A percentile compares a stretch with the other conserved stretches of the same genome.
These are phyloP conservation scores for Zygotorulaspora sp. DNA, from an alignment of 805 yeast genomes.

Conservation along the genomic window DNA sequence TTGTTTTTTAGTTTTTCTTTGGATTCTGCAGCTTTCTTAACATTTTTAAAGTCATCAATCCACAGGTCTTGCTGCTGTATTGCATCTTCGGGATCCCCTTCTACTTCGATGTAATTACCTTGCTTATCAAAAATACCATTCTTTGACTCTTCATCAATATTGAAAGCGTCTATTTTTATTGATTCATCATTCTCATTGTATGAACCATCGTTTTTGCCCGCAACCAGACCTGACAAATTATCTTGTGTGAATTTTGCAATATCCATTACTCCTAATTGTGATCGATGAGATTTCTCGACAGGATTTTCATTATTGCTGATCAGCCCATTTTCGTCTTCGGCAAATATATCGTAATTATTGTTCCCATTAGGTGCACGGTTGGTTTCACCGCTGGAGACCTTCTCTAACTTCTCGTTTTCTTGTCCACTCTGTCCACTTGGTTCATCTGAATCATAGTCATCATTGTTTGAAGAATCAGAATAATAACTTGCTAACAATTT, in stretches of 20 bases:
- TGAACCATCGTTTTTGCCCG: slow-evolving; percentile 20
- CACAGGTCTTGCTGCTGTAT: slow-evolving; percentile 16
- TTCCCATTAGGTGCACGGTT: slow-evolving; percentile 8
- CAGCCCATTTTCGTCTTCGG: slow-evolving; percentile 25
- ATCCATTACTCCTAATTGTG: slow-evolving; percentile 17
- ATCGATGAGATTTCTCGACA: not conserved
- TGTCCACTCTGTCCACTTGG: too few relatives aligned
- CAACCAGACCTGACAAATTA: slow-evolving; percentile 2
- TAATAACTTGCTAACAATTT: slow-evolving; percentile 6
- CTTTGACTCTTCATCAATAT: slow-evolving; percentile 45
- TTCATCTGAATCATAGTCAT: slow-evolving; percentile 10
- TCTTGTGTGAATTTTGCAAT: slow-evolving; percentile 27
- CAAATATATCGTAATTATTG: slow-evolving; percentile 44
- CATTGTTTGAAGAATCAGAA: slow-evolving; percentile 14
- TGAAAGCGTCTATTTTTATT: slow-evolving; percentile 48
- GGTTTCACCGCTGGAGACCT: not conserved
- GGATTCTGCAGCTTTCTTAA: slow-evolving; percentile 14
- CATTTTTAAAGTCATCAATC: slow-evolving; percentile 23
- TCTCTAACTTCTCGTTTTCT: not conserved
- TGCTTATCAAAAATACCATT: slow-evolving; percentile 48
- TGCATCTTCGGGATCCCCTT: slow-evolving; percentile 30
- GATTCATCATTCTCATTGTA: slow-evolving; percentile 20
- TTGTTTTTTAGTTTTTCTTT: slow-evolving; percentile 8
- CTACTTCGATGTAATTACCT: slow-evolving; percentile 44
- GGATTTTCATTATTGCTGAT: slow-evolving; percentile 3